A percentile compares a stretch with the other conserved stretches of the same genome.
Conservation (phyloP, 257 asterid genomes). For the Lavandula angustifolia region DNA sequence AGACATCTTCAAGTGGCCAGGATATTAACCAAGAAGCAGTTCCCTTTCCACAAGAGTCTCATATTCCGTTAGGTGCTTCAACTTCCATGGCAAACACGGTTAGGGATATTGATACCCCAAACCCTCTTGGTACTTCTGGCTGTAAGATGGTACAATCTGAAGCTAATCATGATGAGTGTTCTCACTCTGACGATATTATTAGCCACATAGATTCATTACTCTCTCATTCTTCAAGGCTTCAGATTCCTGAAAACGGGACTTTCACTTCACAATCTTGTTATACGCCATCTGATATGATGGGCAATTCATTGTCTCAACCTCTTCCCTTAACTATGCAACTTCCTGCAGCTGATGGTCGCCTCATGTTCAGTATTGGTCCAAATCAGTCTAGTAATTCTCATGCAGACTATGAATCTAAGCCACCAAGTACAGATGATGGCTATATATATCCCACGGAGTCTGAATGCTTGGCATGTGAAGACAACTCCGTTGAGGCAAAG, state of each 20-base stretch:
- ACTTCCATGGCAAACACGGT: slow-evolving; percentile 44
- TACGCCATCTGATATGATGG: slow-evolving; percentile 49
- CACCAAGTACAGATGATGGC: slow-evolving; percentile 40
- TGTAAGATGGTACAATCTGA: slow-evolving; percentile 45
- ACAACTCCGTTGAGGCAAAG: slow-evolving; percentile 39
- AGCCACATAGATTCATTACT: slow-evolving; percentile 40
- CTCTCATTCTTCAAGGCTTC: slow-evolving; percentile 49
- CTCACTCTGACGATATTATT: slow-evolving; percentile 41
- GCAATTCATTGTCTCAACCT: slow-evolving; percentile 47
- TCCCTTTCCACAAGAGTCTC: slow-evolving; percentile 45
- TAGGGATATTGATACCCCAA: slow-evolving; percentile 37
- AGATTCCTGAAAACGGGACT: slow-evolving; percentile 48
- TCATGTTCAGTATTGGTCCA: slow-evolving; percentile 36
- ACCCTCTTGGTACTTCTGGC: too few species aligned
- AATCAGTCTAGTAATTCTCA: slow-evolving; percentile 46
- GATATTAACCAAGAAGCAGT: slow-evolving; percentile 39
- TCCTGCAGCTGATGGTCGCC: slow-evolving; percentile 40
- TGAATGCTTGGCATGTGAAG: slow-evolving; percentile 43
- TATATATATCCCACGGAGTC: slow-evolving; percentile 43
- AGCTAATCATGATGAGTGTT: slow-evolving; percentile 40
- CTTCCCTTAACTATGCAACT: slow-evolving; percentile 43
- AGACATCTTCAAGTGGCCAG: slow-evolving; percentile 46
- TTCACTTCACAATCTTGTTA: slow-evolving; percentile 48
- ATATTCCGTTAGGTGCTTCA: slow-evolving; percentile 35
- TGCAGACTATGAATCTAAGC: slow-evolving; percentile 40